These are phyloP conservation scores for Yueomyces sinensis DNA, from an alignment of 805 yeast genomes.

Conservation along the genomic window DNA sequence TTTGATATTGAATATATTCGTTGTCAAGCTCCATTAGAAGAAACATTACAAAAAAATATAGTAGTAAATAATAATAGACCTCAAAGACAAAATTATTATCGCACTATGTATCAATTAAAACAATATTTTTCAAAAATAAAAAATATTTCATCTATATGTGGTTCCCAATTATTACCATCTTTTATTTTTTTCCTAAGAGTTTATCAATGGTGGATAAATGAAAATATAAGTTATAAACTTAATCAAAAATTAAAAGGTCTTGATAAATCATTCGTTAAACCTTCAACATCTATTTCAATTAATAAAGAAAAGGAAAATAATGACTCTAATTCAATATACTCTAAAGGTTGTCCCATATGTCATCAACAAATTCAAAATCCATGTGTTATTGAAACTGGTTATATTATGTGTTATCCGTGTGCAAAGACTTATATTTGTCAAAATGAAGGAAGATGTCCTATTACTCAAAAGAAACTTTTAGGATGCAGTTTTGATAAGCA, in stretches of 20 bases:
- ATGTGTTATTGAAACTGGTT: conserved; percentile 83
- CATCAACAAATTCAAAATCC: conserved; percentile 54
- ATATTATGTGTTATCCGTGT: conserved; percentile 81
- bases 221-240: conserved; percentile 52
- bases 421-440: conserved; percentile 51
- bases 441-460: conserved; percentile 54
- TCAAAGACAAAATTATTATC: conserved; percentile 24
- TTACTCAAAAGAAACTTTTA: conserved; percentile 57
- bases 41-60: no score
- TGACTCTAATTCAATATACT: no score
- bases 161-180: conserved; percentile 52
- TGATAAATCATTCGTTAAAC: conserved; percentile 29
- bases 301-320: conserved; percentile 1
- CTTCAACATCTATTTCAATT: background rate
- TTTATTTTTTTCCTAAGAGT: conserved; percentile 74
- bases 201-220: conserved; percentile 85
- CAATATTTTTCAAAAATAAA: conserved; percentile 7
- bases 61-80: conserved; percentile 8
- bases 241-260: conserved; percentile 34
- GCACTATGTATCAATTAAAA: conserved; percentile 8
- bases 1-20: conserved; percentile 51
- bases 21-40: conserved; percentile 11
- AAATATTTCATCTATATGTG: conserved; percentile 14
- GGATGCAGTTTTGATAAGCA: conserved; percentile 57
- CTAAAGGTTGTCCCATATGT: conserved; percentile 63